Conservation (phyloP, 805 yeast species). For the Pichia membranifaciens region DNA sequence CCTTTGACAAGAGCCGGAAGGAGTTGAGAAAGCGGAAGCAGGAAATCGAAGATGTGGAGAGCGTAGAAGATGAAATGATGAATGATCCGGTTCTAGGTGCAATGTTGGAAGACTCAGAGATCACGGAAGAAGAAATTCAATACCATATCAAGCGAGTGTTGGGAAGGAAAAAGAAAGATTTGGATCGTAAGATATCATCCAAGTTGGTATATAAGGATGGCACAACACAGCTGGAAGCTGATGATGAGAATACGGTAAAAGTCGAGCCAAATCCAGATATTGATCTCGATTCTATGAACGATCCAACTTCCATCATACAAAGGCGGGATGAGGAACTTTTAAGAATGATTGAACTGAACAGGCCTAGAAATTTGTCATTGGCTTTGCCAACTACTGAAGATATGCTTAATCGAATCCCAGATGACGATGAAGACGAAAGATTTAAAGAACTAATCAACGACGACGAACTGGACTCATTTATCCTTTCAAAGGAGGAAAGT, state of each 20-base stretch:
- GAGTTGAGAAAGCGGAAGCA: constrained; percentile 35
- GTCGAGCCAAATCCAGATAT: constrained; percentile 12
- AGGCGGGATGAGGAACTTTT: constrained; percentile 26
- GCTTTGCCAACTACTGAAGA: constrained; percentile 53
- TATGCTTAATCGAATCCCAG: constrained; percentile 46
- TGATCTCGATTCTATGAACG: constrained; percentile 9
- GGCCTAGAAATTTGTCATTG: constrained; percentile 50
- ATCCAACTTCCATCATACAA: constrained; percentile 12
- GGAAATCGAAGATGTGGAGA: constrained; percentile 28
- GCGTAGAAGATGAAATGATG: constrained; percentile 34
- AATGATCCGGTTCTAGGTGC: constrained; percentile 40
- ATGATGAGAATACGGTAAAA: not conserved
- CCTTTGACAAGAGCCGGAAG: constrained; percentile 58
- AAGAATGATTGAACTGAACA: constrained; percentile 37
- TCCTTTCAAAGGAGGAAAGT: constrained; percentile 66
- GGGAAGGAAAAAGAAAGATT: constrained; percentile 24
- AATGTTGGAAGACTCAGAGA: constrained; percentile 38
- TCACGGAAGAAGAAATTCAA: constrained; percentile 42
- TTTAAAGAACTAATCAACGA: constrained; percentile 67
- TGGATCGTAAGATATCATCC: constrained; percentile 14
- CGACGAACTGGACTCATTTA: constrained; percentile 59
- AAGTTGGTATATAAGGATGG: constrained; percentile 15
- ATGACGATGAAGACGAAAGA: constrained; percentile 58
- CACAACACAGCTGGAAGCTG: constrained; percentile 10
- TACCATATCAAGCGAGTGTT: constrained; percentile 27